Conservation (phyloP, 139 green algal genomes). For the Limnomonas spitsbergensis region DNA sequence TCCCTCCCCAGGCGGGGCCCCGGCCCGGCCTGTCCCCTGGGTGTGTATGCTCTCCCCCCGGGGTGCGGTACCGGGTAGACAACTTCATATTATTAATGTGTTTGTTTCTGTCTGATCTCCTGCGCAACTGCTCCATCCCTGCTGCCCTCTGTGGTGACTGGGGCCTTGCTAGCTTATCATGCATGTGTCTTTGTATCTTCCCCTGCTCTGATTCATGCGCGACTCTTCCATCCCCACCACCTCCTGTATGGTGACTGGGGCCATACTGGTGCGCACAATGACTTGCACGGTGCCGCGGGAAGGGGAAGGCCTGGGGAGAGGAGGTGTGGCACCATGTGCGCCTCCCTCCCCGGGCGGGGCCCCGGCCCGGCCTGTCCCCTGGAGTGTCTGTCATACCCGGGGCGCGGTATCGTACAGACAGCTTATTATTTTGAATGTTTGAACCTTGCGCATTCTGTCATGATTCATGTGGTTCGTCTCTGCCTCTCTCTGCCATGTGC, state of each 20-base stretch:
- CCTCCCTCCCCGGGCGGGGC: background rate
- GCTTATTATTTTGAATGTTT: too few species aligned
- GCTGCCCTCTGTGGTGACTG: too few species aligned
- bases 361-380: background rate
- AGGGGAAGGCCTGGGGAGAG: background rate
- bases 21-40: background rate
- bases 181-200: background rate
- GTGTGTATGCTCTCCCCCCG: background rate
- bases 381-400: background rate
- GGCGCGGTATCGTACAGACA: background rate
- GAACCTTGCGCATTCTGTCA: too few species aligned
- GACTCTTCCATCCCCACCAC: constrained; percentile 4
- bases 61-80: background rate
- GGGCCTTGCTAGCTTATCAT: too few species aligned
- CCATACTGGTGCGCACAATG: background rate
- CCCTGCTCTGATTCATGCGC: background rate
- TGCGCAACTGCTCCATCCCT: too few species aligned
- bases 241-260: background rate
- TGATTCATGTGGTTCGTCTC: too few species aligned
- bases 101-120: too few species aligned
- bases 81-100: too few species aligned
- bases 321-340: background rate
- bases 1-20: background rate
- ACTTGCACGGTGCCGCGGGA: background rate
- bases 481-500: too few species aligned